These are phyloP conservation scores for Saturnispora hagleri DNA, from an alignment of 805 yeast species.

Conservation along the genomic window DNA sequence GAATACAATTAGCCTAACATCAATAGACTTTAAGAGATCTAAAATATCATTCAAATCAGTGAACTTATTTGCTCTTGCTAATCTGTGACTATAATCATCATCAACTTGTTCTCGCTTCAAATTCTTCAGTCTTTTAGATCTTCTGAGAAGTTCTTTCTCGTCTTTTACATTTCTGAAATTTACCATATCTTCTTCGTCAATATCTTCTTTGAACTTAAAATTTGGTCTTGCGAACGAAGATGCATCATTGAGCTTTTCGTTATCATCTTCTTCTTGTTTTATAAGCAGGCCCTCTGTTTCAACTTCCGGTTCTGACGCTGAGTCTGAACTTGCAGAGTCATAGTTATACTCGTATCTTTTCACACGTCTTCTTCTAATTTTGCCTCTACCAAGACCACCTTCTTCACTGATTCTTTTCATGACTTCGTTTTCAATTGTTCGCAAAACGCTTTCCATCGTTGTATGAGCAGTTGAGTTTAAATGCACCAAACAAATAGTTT, in stretches of 20 bases:
- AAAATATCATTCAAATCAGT: slow-evolving; percentile 23
- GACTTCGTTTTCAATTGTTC: slow-evolving; percentile 12
- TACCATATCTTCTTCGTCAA: background rate
- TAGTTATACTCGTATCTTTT: slow-evolving; percentile 8
- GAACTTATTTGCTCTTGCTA: slow-evolving; percentile 8
- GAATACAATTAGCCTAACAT: slow-evolving; percentile 18
- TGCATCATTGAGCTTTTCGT: background rate
- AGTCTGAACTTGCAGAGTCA: slow-evolving; percentile 5
- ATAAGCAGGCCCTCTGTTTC: background rate
- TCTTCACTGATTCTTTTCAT: slow-evolving; percentile 1
- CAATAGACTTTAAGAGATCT: slow-evolving; percentile 10
- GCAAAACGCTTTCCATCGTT: slow-evolving; percentile 11
- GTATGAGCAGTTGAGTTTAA: slow-evolving; percentile 13
- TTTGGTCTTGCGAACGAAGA: background rate
- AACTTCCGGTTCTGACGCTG: slow-evolving; percentile 6
- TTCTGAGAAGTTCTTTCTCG: slow-evolving; percentile 8
- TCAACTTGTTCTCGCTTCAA: slow-evolving; percentile 8
- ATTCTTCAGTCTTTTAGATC: slow-evolving; percentile 5
- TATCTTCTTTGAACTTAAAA: slow-evolving; percentile 5
- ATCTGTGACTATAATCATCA: slow-evolving; percentile 13
- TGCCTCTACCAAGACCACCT: slow-evolving; percentile 5
- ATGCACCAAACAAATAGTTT: slow-evolving; percentile 11
- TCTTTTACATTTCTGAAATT: background rate
- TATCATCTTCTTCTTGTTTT: background rate
- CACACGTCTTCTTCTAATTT: slow-evolving; percentile 7